phyloP scores from a whole-genome alignment of 345 rosid species.

The Crucihimalaya himalaica region DNA sequence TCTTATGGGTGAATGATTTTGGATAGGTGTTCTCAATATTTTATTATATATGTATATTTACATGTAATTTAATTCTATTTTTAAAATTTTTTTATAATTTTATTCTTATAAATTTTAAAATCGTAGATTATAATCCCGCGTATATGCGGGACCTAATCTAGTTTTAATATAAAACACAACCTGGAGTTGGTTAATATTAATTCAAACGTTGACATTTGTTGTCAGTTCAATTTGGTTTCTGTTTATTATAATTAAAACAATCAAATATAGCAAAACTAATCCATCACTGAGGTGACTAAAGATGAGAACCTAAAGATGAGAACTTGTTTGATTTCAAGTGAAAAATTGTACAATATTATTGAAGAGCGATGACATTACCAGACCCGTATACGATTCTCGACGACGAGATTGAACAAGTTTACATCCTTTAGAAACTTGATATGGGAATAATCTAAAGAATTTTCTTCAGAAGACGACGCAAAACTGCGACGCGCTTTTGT shows the following conservation, averaged over 20 bases:
- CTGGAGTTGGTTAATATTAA: too few relatives aligned
- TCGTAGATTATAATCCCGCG: too few relatives aligned
- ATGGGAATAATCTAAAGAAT: not conserved
- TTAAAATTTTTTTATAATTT: too few relatives aligned
- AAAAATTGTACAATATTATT: conserved; percentile 5
- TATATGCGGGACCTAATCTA: too few relatives aligned
- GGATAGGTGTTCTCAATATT: too few relatives aligned
- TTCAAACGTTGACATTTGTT: too few relatives aligned
- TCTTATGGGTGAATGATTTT: too few relatives aligned
- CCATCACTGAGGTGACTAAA: not conserved
- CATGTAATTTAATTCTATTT: too few relatives aligned
- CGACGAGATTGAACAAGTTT: not conserved
- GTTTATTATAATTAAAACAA: not conserved
- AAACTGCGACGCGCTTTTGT: too few relatives aligned
- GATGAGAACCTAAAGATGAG: not conserved
- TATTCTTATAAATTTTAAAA: too few relatives aligned
- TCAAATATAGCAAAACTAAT: not conserved
- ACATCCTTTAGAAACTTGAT: not conserved
- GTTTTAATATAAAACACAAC: too few relatives aligned
- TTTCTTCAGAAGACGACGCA: conserved; percentile 70
- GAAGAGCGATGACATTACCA: conserved; percentile 27
- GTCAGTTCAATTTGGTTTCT: not conserved
- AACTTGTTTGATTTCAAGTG: not conserved
- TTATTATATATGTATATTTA: too few relatives aligned
- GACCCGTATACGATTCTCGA: conserved; percentile 25